phyloP scores from a whole-genome alignment of 2,329 filamentous ascomycete genomes.

The Cladosporium austrohemisphaericum region DNA sequence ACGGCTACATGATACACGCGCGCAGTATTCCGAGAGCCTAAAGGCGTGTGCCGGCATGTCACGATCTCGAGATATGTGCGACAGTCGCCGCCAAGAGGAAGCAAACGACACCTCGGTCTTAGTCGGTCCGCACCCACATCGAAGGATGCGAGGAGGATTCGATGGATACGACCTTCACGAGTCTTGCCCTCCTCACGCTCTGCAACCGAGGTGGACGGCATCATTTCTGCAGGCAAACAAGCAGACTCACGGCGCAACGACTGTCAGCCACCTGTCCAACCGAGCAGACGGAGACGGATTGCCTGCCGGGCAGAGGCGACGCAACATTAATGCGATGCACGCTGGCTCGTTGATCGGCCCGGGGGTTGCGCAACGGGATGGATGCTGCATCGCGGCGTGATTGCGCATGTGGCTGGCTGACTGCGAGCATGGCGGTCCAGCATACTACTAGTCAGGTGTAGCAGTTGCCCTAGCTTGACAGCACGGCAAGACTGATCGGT shows the following conservation, averaged over 20 bases:
- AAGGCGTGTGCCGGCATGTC: too few relatives aligned
- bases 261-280: not conserved
- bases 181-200: not conserved
- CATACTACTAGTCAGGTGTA: too few relatives aligned
- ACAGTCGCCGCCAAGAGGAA: too few relatives aligned
- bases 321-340: too few relatives aligned
- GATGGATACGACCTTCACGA: slow-evolving; percentile 1
- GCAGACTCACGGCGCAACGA: not conserved
- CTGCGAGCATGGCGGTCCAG: slow-evolving; percentile 3
- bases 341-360: slow-evolving; percentile 11
- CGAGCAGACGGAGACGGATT: slow-evolving; percentile 8
- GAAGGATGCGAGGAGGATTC: slow-evolving; percentile 10
- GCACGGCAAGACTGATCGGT: too few relatives aligned
- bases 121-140: not conserved
- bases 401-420: slow-evolving; percentile 15
- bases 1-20: too few relatives aligned
- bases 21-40: too few relatives aligned
- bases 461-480: too few relatives aligned
- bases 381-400: not conserved
- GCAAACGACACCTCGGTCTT: too few relatives aligned
- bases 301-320: slow-evolving; percentile 5
- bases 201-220: not conserved
- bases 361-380: not conserved
- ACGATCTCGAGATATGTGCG: too few relatives aligned
- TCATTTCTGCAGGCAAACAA: not conserved